A percentile compares a stretch with the other conserved stretches of the same genome.
phyloP scores from a whole-genome alignment of 2,329 filamentous ascomycete species.

The Fusarium incarnatum region DNA sequence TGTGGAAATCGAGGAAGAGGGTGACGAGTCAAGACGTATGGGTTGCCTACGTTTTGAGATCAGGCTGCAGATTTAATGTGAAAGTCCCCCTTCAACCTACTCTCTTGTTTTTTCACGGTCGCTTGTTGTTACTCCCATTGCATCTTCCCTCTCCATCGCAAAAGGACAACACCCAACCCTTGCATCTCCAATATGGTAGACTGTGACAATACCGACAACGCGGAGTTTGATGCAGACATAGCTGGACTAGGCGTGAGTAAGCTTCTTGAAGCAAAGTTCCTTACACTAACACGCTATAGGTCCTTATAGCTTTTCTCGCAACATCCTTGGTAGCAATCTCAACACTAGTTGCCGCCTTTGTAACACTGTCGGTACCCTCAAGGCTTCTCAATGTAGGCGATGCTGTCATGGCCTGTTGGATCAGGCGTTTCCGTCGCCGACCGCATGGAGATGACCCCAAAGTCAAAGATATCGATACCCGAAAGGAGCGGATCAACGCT shows the following conservation, averaged over 20 bases:
- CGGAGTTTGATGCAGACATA: conserved; percentile 6
- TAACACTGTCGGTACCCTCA: neutral
- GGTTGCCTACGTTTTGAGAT: rapidly evolving
- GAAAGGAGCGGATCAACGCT: neutral
- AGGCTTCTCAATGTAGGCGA: neutral
- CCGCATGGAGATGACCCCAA: neutral
- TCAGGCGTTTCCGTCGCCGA: rapidly evolving
- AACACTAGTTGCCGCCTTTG: neutral
- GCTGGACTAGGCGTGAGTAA: conserved; percentile 3
- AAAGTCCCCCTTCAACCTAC: neutral
- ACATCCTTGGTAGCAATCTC: neutral
- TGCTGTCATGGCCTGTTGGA: neutral
- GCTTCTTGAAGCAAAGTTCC: rapidly evolving
- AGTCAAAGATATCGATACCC: neutral
- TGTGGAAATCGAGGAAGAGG: neutral
- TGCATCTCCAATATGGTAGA: neutral
- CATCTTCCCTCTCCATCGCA: neutral
- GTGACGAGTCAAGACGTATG: neutral
- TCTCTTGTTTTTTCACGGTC: neutral
- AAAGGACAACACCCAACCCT: neutral
- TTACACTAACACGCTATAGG: neutral
- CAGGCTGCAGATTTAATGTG: neutral
- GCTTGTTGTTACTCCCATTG: neutral
- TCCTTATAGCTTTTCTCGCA: neutral
- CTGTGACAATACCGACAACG: neutral